A percentile compares a stretch with the other conserved stretches of the same genome.
phyloP scores from a whole-genome alignment of 2,329 filamentous ascomycete genomes.

The Fusarium temperatum region DNA sequence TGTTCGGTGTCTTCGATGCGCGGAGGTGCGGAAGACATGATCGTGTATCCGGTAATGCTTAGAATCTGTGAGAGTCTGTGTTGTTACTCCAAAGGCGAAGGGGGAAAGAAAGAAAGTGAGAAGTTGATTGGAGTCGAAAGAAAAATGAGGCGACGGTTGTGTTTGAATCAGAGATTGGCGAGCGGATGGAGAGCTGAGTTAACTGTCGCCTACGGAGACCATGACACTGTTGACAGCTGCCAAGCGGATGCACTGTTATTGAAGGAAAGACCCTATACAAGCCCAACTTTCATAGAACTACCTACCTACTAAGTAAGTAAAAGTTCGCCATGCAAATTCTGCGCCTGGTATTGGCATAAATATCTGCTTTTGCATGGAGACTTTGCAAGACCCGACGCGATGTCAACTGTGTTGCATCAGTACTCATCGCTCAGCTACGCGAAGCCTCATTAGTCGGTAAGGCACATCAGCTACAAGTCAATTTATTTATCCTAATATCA shows the following conservation, averaged over 20 bases:
- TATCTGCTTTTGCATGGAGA: neutral
- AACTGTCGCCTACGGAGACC: neutral
- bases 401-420: neutral
- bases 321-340: too few relatives aligned
- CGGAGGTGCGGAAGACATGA: neutral
- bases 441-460: accelerated
- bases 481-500: accelerated
- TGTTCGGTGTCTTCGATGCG: neutral
- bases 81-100: neutral
- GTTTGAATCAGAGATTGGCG: too few relatives aligned
- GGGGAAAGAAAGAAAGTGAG: accelerated
- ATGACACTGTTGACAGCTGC: neutral
- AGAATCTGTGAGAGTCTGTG: neutral
- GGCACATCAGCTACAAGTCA: accelerated
- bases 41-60: neutral
- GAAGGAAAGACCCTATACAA: neutral
- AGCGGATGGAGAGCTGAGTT: too few relatives aligned
- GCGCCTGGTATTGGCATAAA: neutral
- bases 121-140: neutral
- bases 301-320: too few relatives aligned
- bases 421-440: accelerated
- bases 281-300: too few relatives aligned
- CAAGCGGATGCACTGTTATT: neutral
- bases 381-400: neutral
- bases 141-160: neutral